Evolutionary conservation across 306 rosid species (phyloP).

Genomic region (Quercus rubra): DNA sequence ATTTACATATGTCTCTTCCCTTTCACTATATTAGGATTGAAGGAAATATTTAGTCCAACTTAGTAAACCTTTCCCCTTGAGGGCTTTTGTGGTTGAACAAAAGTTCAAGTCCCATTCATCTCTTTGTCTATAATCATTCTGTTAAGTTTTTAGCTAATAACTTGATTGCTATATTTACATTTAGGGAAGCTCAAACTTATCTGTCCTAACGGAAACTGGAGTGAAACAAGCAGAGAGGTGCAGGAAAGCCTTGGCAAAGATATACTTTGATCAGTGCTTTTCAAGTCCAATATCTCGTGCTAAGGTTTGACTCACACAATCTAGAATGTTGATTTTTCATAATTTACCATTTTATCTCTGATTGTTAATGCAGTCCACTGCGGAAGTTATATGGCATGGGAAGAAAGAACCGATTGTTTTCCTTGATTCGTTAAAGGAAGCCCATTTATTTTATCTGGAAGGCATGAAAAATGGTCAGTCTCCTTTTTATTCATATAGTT

Average conservation of each 20-base stretch:
- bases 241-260: conserved; percentile 50
- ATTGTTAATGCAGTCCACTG: conserved; percentile 60
- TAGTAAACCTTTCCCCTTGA: neutral
- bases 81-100: neutral
- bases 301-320: conserved; percentile 36
- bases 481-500: neutral
- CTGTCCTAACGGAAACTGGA: conserved; percentile 61
- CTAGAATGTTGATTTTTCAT: neutral
- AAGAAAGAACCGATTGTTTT: conserved; percentile 55
- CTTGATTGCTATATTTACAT: neutral
- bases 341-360: conserved; percentile 2
- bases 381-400: conserved; percentile 68
- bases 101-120: neutral
- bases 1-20: neutral
- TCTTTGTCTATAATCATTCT: neutral
- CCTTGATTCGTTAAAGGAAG: conserved; percentile 65
- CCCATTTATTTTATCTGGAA: conserved; percentile 69
- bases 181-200: conserved; percentile 68
- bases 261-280: conserved; percentile 59
- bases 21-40: neutral
- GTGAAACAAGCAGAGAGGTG: conserved; percentile 64
- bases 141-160: neutral
- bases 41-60: neutral
- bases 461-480: conserved; percentile 80
- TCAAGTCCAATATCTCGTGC: conserved; percentile 83